Evolutionary conservation across 176 grass and related monocot species (phyloP).

Genomic region (Pontederia paniculata): DNA sequence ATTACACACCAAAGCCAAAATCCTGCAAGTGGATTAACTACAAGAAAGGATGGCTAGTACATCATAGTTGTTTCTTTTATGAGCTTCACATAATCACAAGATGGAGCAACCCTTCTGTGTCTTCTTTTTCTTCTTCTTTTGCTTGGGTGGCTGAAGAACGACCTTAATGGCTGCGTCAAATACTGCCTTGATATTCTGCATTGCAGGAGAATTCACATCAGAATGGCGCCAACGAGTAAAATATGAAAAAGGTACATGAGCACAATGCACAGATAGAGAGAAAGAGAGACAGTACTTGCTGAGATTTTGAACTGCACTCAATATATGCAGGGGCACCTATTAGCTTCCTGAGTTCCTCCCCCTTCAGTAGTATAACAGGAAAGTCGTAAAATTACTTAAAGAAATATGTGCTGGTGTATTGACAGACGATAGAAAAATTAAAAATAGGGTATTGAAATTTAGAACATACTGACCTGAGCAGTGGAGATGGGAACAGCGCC

Average conservation of each 20-base stretch:
- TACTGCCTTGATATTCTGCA: conserved; percentile 57
- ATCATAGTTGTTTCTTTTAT: background rate
- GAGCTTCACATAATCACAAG: background rate
- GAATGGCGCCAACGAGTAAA: background rate
- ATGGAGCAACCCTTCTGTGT: conserved; percentile 7
- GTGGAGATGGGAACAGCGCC: conserved; percentile 3
- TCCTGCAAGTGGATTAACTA: too few species aligned
- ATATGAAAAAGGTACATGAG: background rate
- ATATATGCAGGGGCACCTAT: background rate
- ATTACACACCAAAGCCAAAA: too few species aligned
- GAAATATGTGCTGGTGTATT: too few species aligned
- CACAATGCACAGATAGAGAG: background rate
- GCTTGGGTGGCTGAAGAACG: conserved; percentile 56
- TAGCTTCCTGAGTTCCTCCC: conserved; percentile 1
- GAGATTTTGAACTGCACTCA: conserved; percentile 5
- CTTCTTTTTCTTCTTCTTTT: conserved; percentile 47
- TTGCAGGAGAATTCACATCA: background rate
- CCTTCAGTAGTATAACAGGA: background rate
- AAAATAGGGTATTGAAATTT: background rate
- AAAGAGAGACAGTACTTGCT: background rate
- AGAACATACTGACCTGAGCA: background rate
- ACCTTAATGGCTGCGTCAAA: conserved; percentile 80
- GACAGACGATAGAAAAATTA: too few species aligned
- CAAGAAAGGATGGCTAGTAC: background rate
- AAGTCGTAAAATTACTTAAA: background rate